Base-by-base conservation (phyloP, 495 filamentous ascomycete genomes). In the Aspergillus wentii region DNA sequence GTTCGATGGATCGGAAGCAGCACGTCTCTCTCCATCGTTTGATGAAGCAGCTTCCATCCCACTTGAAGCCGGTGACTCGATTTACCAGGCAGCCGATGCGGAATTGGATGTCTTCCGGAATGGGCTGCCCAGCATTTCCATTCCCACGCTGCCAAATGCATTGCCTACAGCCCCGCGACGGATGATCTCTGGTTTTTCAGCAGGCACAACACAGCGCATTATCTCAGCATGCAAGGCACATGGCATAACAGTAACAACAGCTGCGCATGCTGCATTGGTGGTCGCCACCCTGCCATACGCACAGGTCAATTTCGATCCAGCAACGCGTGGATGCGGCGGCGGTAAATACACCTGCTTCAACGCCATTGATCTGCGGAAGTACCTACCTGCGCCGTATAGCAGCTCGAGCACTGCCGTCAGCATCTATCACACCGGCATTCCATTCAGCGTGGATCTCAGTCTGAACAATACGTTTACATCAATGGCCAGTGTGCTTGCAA, bases 191-290 rank as follows among this genome's bases (percentile, higher is more conserved):
- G n/a, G n/a, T n/a, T n/a, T n/a, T n/a, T n/a, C n/a, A n/a, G n/a
- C n/a, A n/a, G n/a, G n/a, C 19, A 29, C 21, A 1, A 38, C 44
- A 9, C 22, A 33, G 3, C 18, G 33, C 3, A 19, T 52, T 1
- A 15, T 41, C 8, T 13, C 38, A 5, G 42, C 42, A 0, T 46
- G 45, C 30, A 38, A 44, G 5, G 33, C 17, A 17, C 33, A 28
- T 16, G 27, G 27, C 45, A 17, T 40, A 19, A 43, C 22, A 0
- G 39, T 57, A 4, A 57, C 44, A 1, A 42, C 35, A 8, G 43
- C 48, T 14, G 13, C 42, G 10, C 38, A 57, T 34, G 54, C 48
- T 0, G 54, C 48, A 11, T 37, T 57, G 6, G 35, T 55, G 5
- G 37, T 30, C 1, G 51, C 30, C 13, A 52, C 15, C 3, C 29